Base-by-base conservation (phyloP, 2,329 filamentous ascomycete genomes). In the Chrysosporium keratinophilum region DNA sequence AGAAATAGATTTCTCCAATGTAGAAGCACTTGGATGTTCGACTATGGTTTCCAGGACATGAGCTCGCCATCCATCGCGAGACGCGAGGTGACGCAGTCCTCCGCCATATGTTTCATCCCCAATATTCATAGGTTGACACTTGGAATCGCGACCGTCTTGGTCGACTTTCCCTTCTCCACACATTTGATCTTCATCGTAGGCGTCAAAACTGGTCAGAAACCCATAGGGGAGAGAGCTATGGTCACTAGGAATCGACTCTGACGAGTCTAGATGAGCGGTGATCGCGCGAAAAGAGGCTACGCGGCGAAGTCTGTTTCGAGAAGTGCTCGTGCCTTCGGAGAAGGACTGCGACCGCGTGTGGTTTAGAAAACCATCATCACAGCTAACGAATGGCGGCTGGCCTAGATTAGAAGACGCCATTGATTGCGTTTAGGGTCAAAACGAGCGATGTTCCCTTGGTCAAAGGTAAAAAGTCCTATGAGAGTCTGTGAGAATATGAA, bases 71-170 rank as follows among this genome's bases (percentile, higher is more conserved):
- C 56, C 58, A n/a, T 57, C 57, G 40, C 57, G 56, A 33, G 50
- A 54, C 17, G 31, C 42, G n/a, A n/a, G n/a, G 34, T 53, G 49
- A 14, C 6, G n/a, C 20, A 12, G 2, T 14, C 14, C 37, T 23
- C 37, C 23, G 10, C 15, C 9, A 19, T 19, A 17, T 4, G 81
- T 81, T 57, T 78, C 80, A 34, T 94, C 94, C 19, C 11, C 42
- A 11, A 19, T 33, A 37, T 23, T 17, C 12, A 11, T 12, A 10
- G n/a, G 28, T 14, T 35, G 28, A 10, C 28, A n/a, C 9, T 31
- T 33, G 5, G 9, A 35, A n/a, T n/a, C 10, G 19, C 15, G 15
- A 33, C 14, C 20, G 3, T 37, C 33, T 14, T 28, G 9, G 4
- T 12, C 34, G 6, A 14, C 15, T 5, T 34, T 42, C 6, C 15